Evolutionary conservation across 192 early-diverging fungal genomes (phyloP).

Genomic region (Diversispora epigaea): DNA sequence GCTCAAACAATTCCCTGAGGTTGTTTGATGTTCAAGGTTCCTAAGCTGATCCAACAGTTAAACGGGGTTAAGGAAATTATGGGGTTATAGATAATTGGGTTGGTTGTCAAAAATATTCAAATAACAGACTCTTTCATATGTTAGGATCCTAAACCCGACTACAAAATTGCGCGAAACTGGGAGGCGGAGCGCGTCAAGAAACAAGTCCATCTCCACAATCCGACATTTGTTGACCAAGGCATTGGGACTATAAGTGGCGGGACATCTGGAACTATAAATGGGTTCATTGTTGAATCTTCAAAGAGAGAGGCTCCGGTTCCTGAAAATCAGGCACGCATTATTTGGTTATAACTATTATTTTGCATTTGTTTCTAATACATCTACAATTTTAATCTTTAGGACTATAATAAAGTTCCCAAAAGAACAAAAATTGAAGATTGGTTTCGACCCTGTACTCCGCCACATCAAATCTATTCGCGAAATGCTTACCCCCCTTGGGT

Average conservation of each 20-base stretch:
- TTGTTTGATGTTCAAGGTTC: slow-evolving; percentile 25
- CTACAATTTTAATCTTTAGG: slow-evolving; percentile 17
- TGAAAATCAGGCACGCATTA: slow-evolving; percentile 14
- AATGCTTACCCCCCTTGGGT: neutral
- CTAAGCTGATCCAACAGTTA: slow-evolving; percentile 25
- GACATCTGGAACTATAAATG: slow-evolving; percentile 4
- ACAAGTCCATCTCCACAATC: neutral
- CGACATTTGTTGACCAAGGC: neutral
- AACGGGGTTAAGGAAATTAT: neutral
- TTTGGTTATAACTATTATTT: slow-evolving; percentile 10
- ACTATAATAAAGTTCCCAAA: slow-evolving; percentile 15
- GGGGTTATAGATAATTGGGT: slow-evolving; percentile 9
- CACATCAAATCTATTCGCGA: slow-evolving; percentile 11
- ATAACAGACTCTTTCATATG: neutral
- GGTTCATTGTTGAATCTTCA: neutral
- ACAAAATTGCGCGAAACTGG: slow-evolving; percentile 12
- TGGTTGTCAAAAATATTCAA: too few relatives aligned
- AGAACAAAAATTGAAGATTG: slow-evolving; percentile 7
- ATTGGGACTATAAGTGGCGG: neutral
- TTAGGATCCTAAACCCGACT: slow-evolving; percentile 13
- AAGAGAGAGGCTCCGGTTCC: neutral
- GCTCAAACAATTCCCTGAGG: slow-evolving; percentile 10
- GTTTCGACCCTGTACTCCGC: slow-evolving; percentile 10
- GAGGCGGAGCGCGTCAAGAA: neutral
- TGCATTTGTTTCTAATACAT: slow-evolving; percentile 10